Evolutionary conservation across 805 yeast genomes (phyloP), one percentile per base, ranked within the genome.

Genomic region (Debaryomyces maramus): DNA sequence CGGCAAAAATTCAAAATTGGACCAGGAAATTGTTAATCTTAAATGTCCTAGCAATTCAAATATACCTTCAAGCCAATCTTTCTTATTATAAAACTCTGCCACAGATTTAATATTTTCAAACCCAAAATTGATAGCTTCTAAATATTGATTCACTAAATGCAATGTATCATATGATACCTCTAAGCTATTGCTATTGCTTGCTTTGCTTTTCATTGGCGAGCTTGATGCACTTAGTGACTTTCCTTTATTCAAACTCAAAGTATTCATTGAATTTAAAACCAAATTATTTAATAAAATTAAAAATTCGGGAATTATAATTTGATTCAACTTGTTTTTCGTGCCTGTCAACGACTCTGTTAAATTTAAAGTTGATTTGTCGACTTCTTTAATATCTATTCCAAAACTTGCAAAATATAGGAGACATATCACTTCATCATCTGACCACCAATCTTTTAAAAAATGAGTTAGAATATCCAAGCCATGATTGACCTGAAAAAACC

Each of bases 391-490:
- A 32, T 62, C 67, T 11, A 66, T 54, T 1, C 80, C 78, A 64
- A 78, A 68, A 11, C 73, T 63, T 5, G 78, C 72, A 37, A 73
- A 53, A 50, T 76, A 65, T 9, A 77, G 47, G 7, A 65, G 48
- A 23, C 71, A 52, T 8, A 72, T 50, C 4, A 81, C 55, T 28
- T 70, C 69, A 43, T 72, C 70, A 47, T 76, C 72, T 17, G 52
- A 45, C 80, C 83, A 78, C 70, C 75, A 70, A 32, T 59, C 53
- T 46, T 71, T 58, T 36, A 83, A 44, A 34, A 65, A 60, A 40
- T 67, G 70, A 3, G 75, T 69, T 38, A 77, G 56, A 7, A 75
- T 72, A 38, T 66, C 71, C 19, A 77, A 57, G 0, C 88, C 88
- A 38, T 70, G 70, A 39, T 71, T 75, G 6, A 48, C 49, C 10